Base-by-base conservation (phyloP, 495 filamentous ascomycete genomes). In the Penicillium verhagenii region DNA sequence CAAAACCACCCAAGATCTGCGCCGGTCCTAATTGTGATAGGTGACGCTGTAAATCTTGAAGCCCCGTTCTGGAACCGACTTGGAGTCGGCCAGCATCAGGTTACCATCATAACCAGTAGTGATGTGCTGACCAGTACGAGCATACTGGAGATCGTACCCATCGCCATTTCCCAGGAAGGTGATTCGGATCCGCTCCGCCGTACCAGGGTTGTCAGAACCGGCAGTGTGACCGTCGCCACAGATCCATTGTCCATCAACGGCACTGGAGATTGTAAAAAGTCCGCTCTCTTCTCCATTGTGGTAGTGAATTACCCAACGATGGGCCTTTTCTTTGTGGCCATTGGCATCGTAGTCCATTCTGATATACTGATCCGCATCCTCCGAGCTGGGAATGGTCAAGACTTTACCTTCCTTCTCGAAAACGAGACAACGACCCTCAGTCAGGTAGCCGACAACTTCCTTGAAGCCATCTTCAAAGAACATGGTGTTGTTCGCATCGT, bases 231-330 rank as follows among this genome's bases (percentile, higher is more conserved):
- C 70, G 7, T 56, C 26, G 6, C 54, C 18, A 0, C 72, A 68
- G 8, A 81, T 46, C 67, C 70, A 80, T 48, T 61, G 64, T 6
- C 74, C 74, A 63, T 82, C 78, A 23, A 75, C 52, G 4, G 77
- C 76, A 52, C 75, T 81, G 35, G 70, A 74, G 42, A 81, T 66
- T n/a, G 65, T 71, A 63, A 80, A 81, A 10, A 67, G 61, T 20
- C 63, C 63, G 46, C 69, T 72, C 16, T 75, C 74, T 25, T 72
- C 72, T 28, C 67, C 59, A 1, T 58, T 56, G 20, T 61, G 64
- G 52, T 74, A 73, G 53, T 81, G 78, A 9, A 80, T 66, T 1
- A 83, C 68, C 78, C 78, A 83, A 35, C 80, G 71, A 57, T 82
- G 79, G 4, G 64, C 45, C 39, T 72, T 73, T 25, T 51, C 59